Conservation (phyloP, 139 green algal genomes). For the Tetradesmus lagerheimii region DNA sequence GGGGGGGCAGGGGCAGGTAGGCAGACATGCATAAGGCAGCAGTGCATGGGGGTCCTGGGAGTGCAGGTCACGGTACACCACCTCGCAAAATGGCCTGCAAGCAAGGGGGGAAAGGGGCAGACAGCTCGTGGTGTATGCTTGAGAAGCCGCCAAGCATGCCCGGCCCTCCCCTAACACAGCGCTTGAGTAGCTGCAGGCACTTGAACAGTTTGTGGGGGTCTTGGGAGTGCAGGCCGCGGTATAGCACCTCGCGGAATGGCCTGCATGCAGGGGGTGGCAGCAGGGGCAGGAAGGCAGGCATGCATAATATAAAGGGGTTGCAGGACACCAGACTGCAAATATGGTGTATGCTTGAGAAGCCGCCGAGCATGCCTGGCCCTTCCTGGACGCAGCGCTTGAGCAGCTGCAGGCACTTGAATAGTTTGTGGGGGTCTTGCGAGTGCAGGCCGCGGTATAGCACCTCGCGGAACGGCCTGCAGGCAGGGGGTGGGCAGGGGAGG, state of each 20-base stretch:
- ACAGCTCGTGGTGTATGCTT: neutral
- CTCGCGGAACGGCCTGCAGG: too few relatives aligned
- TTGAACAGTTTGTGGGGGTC: conserved; percentile 25
- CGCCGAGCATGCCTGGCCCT: neutral
- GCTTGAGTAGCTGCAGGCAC: conserved; percentile 23
- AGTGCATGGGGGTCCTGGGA: neutral
- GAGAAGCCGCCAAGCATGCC: neutral
- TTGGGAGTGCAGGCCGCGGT: neutral
- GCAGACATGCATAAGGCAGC: too few relatives aligned
- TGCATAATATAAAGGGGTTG: too few relatives aligned
- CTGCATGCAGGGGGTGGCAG: neutral
- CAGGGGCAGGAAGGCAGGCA: too few relatives aligned
- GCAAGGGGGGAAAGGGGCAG: too few relatives aligned
- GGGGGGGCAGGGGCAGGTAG: too few relatives aligned
- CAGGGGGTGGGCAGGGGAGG: too few relatives aligned
- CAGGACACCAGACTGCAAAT: too few relatives aligned
- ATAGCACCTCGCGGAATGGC: neutral
- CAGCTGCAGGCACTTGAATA: too few relatives aligned
- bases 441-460: too few relatives aligned
- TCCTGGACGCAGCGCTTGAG: conserved; percentile 17
- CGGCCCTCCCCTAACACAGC: neutral
- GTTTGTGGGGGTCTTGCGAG: neutral
- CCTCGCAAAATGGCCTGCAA: neutral
- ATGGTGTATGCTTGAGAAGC: conserved; percentile 6
- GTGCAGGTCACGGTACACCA: neutral